Conservation (phyloP, 768 basidiomycete genomes). For the Boletus tylopilopsis region DNA sequence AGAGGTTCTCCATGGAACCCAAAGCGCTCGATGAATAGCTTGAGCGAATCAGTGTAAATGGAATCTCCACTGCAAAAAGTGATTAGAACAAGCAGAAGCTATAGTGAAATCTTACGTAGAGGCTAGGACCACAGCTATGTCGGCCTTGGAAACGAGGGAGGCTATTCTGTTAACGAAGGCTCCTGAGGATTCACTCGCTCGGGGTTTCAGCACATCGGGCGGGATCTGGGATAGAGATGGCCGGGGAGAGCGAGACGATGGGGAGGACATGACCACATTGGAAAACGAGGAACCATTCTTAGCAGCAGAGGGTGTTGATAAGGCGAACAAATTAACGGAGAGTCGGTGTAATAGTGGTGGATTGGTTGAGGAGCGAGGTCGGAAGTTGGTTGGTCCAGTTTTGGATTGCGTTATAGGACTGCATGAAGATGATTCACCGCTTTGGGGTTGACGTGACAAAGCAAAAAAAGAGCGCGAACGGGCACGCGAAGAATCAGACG, state of each 20-base stretch:
- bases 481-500: conserved; percentile 40
- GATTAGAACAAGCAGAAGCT: conserved; percentile 8
- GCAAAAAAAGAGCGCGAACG: conserved; percentile 31
- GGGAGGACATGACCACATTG: conserved; percentile 18
- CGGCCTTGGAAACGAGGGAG: conserved; percentile 65
- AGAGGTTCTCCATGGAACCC: conserved; percentile 78
- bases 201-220: conserved; percentile 49
- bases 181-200: conserved; percentile 64
- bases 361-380: conserved; percentile 54
- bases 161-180: conserved; percentile 64
- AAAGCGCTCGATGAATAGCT: conserved; percentile 70
- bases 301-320: conserved; percentile 35
- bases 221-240: conserved; percentile 42
- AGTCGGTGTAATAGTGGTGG: conserved; percentile 68
- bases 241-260: conserved; percentile 40
- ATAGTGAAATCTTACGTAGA: conserved; percentile 54
- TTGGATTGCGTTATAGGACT: conserved; percentile 14
- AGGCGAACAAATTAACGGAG: conserved; percentile 61
- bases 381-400: conserved; percentile 34
- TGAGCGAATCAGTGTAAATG: conserved; percentile 67
- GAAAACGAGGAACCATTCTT: conserved; percentile 11
- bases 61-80: conserved; percentile 53
- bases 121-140: conserved; percentile 77
- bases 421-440: not conserved
- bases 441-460: conserved; percentile 19